A percentile compares a stretch with the other conserved stretches of the same genome.
Conservation (phyloP, 2,329 filamentous ascomycete genomes). For the Fusarium heterosporum region DNA sequence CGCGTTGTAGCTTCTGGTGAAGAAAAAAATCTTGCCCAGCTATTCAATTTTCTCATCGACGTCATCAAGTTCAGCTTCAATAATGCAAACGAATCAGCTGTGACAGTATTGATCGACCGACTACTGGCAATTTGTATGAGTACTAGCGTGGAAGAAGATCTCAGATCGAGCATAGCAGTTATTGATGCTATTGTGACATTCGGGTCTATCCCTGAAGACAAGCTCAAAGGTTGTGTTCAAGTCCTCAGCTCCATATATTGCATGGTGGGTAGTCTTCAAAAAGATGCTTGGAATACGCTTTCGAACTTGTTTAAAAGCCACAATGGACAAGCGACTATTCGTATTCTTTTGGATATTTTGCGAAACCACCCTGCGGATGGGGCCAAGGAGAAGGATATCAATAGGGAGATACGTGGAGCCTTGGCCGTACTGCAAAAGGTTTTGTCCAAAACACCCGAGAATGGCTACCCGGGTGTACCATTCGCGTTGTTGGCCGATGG, state of each 20-base stretch:
- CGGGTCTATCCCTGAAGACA: slow-evolving; percentile 72
- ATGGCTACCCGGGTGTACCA: slow-evolving; percentile 70
- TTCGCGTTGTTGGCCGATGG: slow-evolving; percentile 70
- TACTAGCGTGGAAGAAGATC: slow-evolving; percentile 72
- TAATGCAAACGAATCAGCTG: slow-evolving; percentile 71
- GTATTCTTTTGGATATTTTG: slow-evolving; percentile 72
- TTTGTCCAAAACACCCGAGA: slow-evolving; percentile 68
- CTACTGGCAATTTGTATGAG: slow-evolving; percentile 75
- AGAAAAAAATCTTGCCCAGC: slow-evolving; percentile 70
- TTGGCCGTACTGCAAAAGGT: slow-evolving; percentile 73
- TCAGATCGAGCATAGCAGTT: slow-evolving; percentile 74
- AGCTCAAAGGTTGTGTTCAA: slow-evolving; percentile 74
- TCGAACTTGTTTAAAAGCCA: slow-evolving; percentile 79
- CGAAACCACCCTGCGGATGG: slow-evolving; percentile 60
- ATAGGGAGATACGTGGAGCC: slow-evolving; percentile 70
- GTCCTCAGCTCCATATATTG: slow-evolving; percentile 79
- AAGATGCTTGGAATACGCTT: slow-evolving; percentile 76
- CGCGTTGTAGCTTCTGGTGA: slow-evolving; percentile 59
- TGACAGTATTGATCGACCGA: slow-evolving; percentile 70
- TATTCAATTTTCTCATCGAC: slow-evolving; percentile 75
- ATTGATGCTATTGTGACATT: slow-evolving; percentile 79
- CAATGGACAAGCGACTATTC: slow-evolving; percentile 76
- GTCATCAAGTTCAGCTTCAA: slow-evolving; percentile 82
- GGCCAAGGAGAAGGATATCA: slow-evolving; percentile 62
- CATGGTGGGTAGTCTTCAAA: slow-evolving; percentile 69